These are phyloP conservation scores for Neostapfia colusana DNA, from an alignment of 176 grass and related monocot genomes.

Conservation along the genomic window DNA sequence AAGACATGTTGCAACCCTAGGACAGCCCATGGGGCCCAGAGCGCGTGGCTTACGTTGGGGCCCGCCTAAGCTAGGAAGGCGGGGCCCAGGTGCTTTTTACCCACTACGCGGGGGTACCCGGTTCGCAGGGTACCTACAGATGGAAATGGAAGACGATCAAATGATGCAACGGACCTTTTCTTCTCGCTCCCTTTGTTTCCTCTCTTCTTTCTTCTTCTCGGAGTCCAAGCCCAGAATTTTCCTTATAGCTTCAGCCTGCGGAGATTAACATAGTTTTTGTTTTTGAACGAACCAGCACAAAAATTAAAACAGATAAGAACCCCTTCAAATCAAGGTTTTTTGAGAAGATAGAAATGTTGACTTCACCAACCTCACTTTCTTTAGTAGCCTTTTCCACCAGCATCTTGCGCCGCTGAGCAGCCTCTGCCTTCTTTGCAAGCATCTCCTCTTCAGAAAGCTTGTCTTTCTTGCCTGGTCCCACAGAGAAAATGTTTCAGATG, in stretches of 20 bases:
- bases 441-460: constrained; percentile 69
- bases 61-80: no score
- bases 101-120: no score
- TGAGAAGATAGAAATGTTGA: neutral
- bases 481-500: constrained; percentile 11
- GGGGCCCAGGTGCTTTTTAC: no score
- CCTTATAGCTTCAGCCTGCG: constrained; percentile 85
- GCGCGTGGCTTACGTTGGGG: no score
- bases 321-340: constrained; percentile 4
- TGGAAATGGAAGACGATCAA: neutral
- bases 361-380: constrained; percentile 59
- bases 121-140: no score
- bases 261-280: neutral
- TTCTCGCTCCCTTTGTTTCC: constrained; percentile 87
- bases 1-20: no score
- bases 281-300: neutral
- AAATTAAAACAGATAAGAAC: neutral
- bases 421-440: constrained; percentile 70
- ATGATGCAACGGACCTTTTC: constrained; percentile 55
- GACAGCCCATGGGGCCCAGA: no score
- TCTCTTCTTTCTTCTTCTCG: constrained; percentile 95
- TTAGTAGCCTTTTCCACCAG: constrained; percentile 73
- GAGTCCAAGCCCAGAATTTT: constrained; percentile 93
- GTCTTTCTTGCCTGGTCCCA: constrained; percentile 61
- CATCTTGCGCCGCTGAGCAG: constrained; percentile 72